A percentile compares a stretch with the other conserved stretches of the same genome.
Evolutionary conservation across 306 rosid genomes (phyloP).

Genomic region (Cicer bijugum): DNA sequence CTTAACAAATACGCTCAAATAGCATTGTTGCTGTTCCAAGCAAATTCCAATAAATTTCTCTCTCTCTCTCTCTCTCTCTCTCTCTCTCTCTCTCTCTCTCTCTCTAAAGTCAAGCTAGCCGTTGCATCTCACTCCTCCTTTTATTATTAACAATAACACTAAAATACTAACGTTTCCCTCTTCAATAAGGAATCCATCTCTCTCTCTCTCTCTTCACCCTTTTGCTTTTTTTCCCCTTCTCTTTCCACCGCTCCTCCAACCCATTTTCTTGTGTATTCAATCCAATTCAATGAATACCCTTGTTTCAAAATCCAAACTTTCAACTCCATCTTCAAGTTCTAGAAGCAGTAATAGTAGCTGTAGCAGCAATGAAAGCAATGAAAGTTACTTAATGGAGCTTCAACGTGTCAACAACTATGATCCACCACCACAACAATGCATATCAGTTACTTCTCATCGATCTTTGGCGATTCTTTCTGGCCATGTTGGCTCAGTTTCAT

Average conservation of each 20-base stretch:
- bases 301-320: slow-evolving; percentile 37
- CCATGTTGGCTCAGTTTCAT: slow-evolving; percentile 81
- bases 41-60: slow-evolving; percentile 10
- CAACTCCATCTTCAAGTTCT: slow-evolving; percentile 35
- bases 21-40: neutral
- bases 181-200: slow-evolving; percentile 52
- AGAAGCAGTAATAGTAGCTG: slow-evolving; percentile 48
- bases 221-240: neutral
- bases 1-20: slow-evolving; percentile 14
- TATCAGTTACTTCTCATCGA: slow-evolving; percentile 49
- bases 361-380: slow-evolving; percentile 52
- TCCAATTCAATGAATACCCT: slow-evolving; percentile 35
- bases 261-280: neutral
- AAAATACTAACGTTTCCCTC: slow-evolving; percentile 35
- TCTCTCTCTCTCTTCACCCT: neutral
- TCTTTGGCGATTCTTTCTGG: slow-evolving; percentile 76
- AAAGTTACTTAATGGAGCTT: slow-evolving; percentile 46
- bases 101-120: slow-evolving; percentile 60
- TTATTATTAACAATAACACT: slow-evolving; percentile 3
- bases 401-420: neutral
- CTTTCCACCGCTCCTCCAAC: slow-evolving; percentile 36
- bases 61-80: slow-evolving; percentile 16
- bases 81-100: slow-evolving; percentile 8
- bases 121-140: slow-evolving; percentile 48
- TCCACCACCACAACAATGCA: slow-evolving; percentile 11